Evolutionary conservation across 2,329 filamentous ascomycete species (phyloP).

Genomic region (Coniochaeta prunicola): DNA sequence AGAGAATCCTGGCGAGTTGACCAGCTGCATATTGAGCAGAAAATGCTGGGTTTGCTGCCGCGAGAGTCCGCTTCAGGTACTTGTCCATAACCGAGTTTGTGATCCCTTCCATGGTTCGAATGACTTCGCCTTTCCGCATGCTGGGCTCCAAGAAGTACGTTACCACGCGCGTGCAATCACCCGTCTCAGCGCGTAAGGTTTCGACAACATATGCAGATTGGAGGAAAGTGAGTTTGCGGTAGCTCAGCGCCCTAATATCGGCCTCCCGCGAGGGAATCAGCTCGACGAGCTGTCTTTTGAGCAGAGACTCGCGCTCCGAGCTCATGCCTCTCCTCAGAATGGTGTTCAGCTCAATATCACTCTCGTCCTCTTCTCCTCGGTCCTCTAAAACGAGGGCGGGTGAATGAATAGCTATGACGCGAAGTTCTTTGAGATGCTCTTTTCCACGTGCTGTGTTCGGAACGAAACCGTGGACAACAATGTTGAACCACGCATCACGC

Average conservation of each 20-base stretch:
- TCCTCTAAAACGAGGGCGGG: conserved; percentile 83
- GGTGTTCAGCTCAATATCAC: conserved; percentile 93
- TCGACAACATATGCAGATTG: conserved; percentile 88
- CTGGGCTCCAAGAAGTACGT: conserved; percentile 94
- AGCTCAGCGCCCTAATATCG: conserved; percentile 76
- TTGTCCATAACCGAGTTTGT: conserved; percentile 64
- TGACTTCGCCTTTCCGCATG: conserved; percentile 58
- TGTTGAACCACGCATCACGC: conserved; percentile 96
- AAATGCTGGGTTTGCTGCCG: conserved; percentile 66
- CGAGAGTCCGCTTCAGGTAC: conserved; percentile 70
- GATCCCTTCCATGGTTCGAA: conserved; percentile 57
- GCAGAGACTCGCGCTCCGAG: conserved; percentile 66
- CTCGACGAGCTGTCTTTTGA: conserved; percentile 70
- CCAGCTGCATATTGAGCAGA: conserved; percentile 87
- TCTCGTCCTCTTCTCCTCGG: conserved; percentile 83
- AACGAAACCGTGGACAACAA: conserved; percentile 87
- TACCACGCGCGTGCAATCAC: conserved; percentile 83
- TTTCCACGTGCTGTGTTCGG: conserved; percentile 66
- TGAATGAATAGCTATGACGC: conserved; percentile 79
- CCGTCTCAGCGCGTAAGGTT: conserved; percentile 74
- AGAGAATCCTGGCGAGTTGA: conserved; percentile 80
- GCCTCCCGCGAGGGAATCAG: conserved; percentile 69
- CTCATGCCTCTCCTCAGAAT: conserved; percentile 82
- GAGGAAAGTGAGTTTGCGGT: conserved; percentile 86
- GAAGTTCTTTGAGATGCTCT: conserved; percentile 68